These are phyloP conservation scores for Hevea brasiliensis DNA, from an alignment of 345 rosid genomes.

Conservation along the genomic window DNA sequence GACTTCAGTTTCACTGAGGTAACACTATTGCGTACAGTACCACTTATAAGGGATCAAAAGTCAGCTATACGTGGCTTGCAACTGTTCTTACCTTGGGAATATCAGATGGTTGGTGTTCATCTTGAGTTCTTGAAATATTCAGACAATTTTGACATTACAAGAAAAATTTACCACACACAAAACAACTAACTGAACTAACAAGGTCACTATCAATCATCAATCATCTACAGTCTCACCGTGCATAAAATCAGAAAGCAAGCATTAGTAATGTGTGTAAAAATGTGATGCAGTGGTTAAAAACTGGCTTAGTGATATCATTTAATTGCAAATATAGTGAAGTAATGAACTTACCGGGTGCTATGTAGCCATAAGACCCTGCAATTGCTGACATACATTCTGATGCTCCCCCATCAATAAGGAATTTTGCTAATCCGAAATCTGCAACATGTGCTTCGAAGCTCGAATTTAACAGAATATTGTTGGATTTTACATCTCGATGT, in stretches of 20 bases:
- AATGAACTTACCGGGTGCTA: slow-evolving; percentile 83
- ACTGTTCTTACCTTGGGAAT: too few relatives aligned
- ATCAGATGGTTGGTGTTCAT: too few relatives aligned
- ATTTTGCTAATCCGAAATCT: slow-evolving; percentile 93
- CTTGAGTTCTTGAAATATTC: too few relatives aligned
- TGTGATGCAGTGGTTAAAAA: too few relatives aligned
- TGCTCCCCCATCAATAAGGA: slow-evolving; percentile 71
- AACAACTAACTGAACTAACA: background rate
- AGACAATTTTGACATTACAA: too few relatives aligned
- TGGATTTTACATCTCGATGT: slow-evolving; percentile 91
- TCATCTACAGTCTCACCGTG: too few relatives aligned
- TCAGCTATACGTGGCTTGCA: background rate
- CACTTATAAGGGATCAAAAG: slow-evolving; percentile 9
- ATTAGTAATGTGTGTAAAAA: too few relatives aligned
- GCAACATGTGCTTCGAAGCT: slow-evolving; percentile 95
- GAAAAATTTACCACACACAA: too few relatives aligned
- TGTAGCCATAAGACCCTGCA: slow-evolving; percentile 95
- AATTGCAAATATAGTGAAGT: background rate
- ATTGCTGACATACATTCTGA: slow-evolving; percentile 95
- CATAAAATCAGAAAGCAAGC: too few relatives aligned
- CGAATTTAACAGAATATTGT: slow-evolving; percentile 79
- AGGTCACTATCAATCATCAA: background rate
- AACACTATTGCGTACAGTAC: too few relatives aligned
- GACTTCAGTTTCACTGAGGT: too few relatives aligned
- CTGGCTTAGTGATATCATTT: too few relatives aligned